Evolutionary conservation across 2,329 filamentous ascomycete genomes (phyloP).

Genomic region (Alternaria longipes): DNA sequence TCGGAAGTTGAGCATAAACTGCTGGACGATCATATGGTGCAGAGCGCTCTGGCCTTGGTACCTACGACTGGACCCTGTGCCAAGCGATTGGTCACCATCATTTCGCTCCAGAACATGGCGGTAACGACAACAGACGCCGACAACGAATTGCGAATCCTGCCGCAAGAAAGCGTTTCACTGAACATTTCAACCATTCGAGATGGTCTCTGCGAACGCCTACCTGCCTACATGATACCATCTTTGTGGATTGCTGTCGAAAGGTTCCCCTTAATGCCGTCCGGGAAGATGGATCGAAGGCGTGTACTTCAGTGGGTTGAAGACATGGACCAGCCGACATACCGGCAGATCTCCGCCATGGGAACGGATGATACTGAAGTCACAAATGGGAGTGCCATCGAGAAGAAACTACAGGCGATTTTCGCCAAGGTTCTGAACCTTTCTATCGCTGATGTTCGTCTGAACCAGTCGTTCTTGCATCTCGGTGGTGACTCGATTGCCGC

Average conservation of each 20-base stretch:
- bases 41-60: conserved; percentile 42
- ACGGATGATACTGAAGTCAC: conserved; percentile 23
- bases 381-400: conserved; percentile 31
- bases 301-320: conserved; percentile 42
- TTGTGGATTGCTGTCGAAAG: conserved; percentile 39
- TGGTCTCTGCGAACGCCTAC: conserved; percentile 39
- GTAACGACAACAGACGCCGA: not conserved
- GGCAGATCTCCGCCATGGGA: conserved; percentile 36
- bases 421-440: conserved; percentile 42
- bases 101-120: conserved; percentile 35
- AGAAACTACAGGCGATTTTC: conserved; percentile 43
- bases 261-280: conserved; percentile 46
- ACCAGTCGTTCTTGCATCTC: conserved; percentile 46
- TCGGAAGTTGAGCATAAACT: conserved; percentile 58
- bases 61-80: conserved; percentile 40
- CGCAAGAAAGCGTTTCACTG: conserved; percentile 33
- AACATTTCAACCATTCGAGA: conserved; percentile 39
- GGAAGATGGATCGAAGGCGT: conserved; percentile 45
- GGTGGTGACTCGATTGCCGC: conserved; percentile 50
- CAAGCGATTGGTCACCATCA: conserved; percentile 43
- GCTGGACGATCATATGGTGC: conserved; percentile 36
- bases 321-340: conserved; percentile 42
- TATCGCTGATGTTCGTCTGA: conserved; percentile 39
- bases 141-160: conserved; percentile 28
- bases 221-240: conserved; percentile 48